A percentile compares a stretch with the other conserved stretches of the same genome.
phyloP scores from a whole-genome alignment of 805 yeast species.

The Metschnikowia cerradonensis region DNA sequence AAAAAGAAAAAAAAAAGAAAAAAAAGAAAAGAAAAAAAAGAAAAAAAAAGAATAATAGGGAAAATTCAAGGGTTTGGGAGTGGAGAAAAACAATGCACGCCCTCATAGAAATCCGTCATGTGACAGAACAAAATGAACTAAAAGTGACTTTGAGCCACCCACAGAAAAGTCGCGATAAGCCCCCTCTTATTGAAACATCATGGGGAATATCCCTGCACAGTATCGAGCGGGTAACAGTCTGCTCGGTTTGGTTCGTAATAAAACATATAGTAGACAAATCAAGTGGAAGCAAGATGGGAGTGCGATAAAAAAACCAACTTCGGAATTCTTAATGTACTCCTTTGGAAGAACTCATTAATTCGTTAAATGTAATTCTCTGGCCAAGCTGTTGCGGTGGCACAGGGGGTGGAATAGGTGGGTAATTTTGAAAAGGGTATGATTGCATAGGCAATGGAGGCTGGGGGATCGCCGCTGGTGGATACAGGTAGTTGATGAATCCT shows the following conservation, averaged over 20 bases:
- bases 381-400: constrained; percentile 4
- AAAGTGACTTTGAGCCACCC: background rate
- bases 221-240: background rate
- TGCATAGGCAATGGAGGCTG: constrained; percentile 17
- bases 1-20: constrained; percentile 7
- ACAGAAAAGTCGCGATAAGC: background rate
- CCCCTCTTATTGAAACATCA: background rate
- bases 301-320: background rate
- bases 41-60: background rate
- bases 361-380: constrained; percentile 34
- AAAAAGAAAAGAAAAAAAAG: constrained; percentile 3
- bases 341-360: constrained; percentile 29
- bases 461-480: constrained; percentile 19
- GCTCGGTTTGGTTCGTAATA: background rate
- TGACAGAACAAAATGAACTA: background rate
- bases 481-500: constrained; percentile 30
- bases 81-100: background rate
- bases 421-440: constrained; percentile 13
- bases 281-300: background rate
- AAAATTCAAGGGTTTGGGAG: background rate
- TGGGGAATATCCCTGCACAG: background rate
- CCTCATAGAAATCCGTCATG: background rate
- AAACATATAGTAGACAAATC: constrained; percentile 1
- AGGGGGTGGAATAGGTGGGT: constrained; percentile 15
- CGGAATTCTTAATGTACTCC: background rate